These are phyloP conservation scores for Mycena rebaudengoi DNA, from an alignment of 768 basidiomycete species.

Conservation along the genomic window DNA sequence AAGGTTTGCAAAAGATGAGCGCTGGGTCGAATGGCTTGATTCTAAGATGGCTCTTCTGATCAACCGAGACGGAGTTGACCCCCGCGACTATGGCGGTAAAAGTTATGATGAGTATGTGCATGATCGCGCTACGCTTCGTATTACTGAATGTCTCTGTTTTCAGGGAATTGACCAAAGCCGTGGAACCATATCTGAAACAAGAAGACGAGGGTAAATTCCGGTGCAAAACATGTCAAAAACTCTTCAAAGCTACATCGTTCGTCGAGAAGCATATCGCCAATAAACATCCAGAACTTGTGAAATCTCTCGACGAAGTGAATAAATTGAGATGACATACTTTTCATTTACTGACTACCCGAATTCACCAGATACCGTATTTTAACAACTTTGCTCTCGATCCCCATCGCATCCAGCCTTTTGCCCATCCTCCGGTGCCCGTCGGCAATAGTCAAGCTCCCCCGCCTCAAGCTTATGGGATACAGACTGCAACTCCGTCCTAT, in stretches of 20 bases:
- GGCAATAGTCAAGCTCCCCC: slow-evolving; percentile 80
- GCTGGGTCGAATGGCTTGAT: slow-evolving; percentile 92
- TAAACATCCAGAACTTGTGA: slow-evolving; percentile 90
- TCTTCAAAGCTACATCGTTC: slow-evolving; percentile 97
- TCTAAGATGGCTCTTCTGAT: slow-evolving; percentile 84
- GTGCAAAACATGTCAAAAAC: slow-evolving; percentile 95
- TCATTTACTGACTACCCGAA: slow-evolving; percentile 18
- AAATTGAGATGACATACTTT: slow-evolving; percentile 7
- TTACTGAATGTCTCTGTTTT: slow-evolving; percentile 22
- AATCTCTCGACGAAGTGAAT: slow-evolving; percentile 84
- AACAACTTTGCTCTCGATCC: slow-evolving; percentile 98
- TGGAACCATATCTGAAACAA: slow-evolving; percentile 86
- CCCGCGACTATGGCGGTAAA: slow-evolving; percentile 89
- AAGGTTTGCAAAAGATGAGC: slow-evolving; percentile 68
- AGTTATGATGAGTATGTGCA: slow-evolving; percentile 80
- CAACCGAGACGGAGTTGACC: slow-evolving; percentile 81
- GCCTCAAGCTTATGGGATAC: slow-evolving; percentile 87
- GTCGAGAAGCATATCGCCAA: slow-evolving; percentile 97
- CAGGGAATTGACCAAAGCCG: slow-evolving; percentile 84
- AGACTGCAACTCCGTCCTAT: slow-evolving; percentile 60
- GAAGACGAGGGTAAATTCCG: slow-evolving; percentile 98
- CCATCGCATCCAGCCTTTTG: slow-evolving; percentile 87
- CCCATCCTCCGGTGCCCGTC: slow-evolving; percentile 73
- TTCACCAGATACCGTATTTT: slow-evolving; percentile 90
- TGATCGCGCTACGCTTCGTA: slow-evolving; percentile 3